Percentiles rank a stretch among this genome's conserved stretches.
These are phyloP conservation scores for Stachybotrys chartarum DNA, from an alignment of 2,329 filamentous ascomycete species.

Conservation along the genomic window DNA sequence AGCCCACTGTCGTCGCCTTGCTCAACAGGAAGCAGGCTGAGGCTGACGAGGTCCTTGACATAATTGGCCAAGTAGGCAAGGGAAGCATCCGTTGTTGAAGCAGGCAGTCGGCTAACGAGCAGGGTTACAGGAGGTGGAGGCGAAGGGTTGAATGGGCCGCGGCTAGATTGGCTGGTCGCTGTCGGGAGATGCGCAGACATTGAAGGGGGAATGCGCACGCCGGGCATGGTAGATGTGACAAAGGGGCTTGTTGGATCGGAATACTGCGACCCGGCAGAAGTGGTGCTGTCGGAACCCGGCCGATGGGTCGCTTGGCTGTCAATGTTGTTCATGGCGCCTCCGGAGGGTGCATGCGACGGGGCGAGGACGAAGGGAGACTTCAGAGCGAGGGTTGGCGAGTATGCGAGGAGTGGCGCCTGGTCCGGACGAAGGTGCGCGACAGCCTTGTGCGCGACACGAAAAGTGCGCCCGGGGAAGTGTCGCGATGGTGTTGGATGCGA, in stretches of 20 bases:
- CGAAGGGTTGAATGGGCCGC: constrained; percentile 29
- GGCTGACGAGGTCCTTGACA: constrained; percentile 45
- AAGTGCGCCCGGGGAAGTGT: not conserved
- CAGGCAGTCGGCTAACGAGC: constrained; percentile 47
- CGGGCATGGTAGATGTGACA: not conserved
- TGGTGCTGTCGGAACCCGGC: constrained; percentile 7
- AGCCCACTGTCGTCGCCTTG: constrained; percentile 40
- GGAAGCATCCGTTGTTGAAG: constrained; percentile 45
- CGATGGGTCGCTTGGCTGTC: constrained; percentile 14
- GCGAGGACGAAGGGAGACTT: constrained; percentile 1
- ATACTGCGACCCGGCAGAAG: constrained; percentile 15
- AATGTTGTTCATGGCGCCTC: constrained; percentile 21
- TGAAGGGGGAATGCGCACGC: not conserved
- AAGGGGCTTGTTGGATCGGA: constrained; percentile 20
- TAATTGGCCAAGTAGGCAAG: constrained; percentile 52
- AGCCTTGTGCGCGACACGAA: not conserved
- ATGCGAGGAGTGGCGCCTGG: too few species aligned
- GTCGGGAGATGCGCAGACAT: constrained; percentile 15
- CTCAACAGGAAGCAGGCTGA: constrained; percentile 42
- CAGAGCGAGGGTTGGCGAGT: not conserved
- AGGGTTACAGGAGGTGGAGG: constrained; percentile 30
- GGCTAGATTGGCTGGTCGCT: constrained; percentile 18
- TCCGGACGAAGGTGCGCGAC: not conserved
- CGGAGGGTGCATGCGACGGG: constrained; percentile 18
- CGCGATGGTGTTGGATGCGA: not conserved